These are phyloP conservation scores for Drosera capensis DNA, from an alignment of 148 eudicot species.

Conservation along the genomic window DNA sequence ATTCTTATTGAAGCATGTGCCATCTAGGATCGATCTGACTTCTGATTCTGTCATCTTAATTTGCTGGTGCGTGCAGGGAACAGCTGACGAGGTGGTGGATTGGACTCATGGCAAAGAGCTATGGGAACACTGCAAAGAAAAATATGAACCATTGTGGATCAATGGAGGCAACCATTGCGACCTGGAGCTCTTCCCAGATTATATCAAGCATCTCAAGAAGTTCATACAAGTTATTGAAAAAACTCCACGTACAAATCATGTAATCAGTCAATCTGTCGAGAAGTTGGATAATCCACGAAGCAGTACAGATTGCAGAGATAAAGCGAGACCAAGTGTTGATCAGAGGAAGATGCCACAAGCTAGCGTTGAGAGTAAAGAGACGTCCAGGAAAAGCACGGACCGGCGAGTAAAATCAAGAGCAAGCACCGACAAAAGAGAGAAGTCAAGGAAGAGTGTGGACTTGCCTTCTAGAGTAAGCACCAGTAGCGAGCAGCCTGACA, in stretches of 20 bases:
- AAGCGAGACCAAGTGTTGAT: constrained; percentile 44
- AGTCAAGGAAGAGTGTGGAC: constrained; percentile 42
- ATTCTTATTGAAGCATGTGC: too few relatives aligned
- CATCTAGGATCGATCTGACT: too few relatives aligned
- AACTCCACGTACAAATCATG: constrained; percentile 29
- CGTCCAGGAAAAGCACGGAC: constrained; percentile 44
- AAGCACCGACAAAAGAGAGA: constrained; percentile 60
- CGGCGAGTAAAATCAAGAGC: constrained; percentile 56
- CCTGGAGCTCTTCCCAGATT: constrained; percentile 73
- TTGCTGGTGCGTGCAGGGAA: constrained; percentile 29
- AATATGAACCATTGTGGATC: constrained; percentile 80
- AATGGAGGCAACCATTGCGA: constrained; percentile 86
- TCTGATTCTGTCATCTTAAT: background rate
- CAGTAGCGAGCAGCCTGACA: constrained; percentile 50
- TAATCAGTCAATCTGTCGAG: constrained; percentile 22
- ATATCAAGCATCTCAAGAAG: constrained; percentile 69
- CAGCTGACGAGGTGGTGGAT: constrained; percentile 79
- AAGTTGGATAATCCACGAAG: constrained; percentile 41
- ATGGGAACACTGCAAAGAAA: constrained; percentile 70
- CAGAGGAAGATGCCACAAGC: constrained; percentile 49
- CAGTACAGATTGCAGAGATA: constrained; percentile 55
- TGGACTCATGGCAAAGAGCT: constrained; percentile 80
- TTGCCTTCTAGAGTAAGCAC: constrained; percentile 26
- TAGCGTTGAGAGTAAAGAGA: constrained; percentile 46
- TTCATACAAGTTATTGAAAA: constrained; percentile 56